A percentile compares a stretch with the other conserved stretches of the same genome.
phyloP scores from a whole-genome alignment of 2,329 filamentous ascomycete genomes.

The Alternaria infectoria region DNA sequence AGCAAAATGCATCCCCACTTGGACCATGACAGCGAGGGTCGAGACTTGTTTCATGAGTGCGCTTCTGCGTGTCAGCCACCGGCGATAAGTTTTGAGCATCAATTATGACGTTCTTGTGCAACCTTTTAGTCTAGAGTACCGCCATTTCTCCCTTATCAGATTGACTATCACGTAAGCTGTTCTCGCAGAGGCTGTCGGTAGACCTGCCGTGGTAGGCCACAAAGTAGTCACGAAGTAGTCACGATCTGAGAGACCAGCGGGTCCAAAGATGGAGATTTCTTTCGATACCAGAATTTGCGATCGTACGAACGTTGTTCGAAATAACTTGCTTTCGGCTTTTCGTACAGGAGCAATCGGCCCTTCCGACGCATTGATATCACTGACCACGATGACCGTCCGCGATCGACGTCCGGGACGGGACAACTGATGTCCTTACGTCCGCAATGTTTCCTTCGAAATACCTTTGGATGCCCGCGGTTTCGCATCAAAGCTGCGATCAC shows the following conservation, averaged over 20 bases:
- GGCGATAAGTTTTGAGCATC: not conserved
- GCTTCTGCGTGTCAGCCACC: not conserved
- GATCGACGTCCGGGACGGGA: not conserved
- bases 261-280: not conserved
- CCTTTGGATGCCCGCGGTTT: not conserved
- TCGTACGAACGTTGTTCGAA: not conserved
- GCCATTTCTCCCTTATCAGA: slow-evolving; percentile 28
- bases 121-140: slow-evolving; percentile 27
- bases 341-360: not conserved
- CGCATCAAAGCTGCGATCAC: not conserved
- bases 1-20: slow-evolving; percentile 1
- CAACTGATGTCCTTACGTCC: not conserved
- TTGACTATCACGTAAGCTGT: slow-evolving; percentile 26
- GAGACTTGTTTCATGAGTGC: slow-evolving; percentile 4
- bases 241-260: not conserved
- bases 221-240: not conserved
- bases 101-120: not conserved
- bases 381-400: not conserved
- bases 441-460: not conserved
- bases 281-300: not conserved
- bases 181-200: slow-evolving; percentile 46
- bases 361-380: not conserved
- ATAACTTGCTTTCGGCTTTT: slow-evolving; percentile 2
- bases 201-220: not conserved
- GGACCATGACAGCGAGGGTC: not conserved